Percentiles rank a stretch among this genome's conserved stretches.
phyloP scores from a whole-genome alignment of 2,329 filamentous ascomycete genomes.

The Davidsoniella australis region DNA sequence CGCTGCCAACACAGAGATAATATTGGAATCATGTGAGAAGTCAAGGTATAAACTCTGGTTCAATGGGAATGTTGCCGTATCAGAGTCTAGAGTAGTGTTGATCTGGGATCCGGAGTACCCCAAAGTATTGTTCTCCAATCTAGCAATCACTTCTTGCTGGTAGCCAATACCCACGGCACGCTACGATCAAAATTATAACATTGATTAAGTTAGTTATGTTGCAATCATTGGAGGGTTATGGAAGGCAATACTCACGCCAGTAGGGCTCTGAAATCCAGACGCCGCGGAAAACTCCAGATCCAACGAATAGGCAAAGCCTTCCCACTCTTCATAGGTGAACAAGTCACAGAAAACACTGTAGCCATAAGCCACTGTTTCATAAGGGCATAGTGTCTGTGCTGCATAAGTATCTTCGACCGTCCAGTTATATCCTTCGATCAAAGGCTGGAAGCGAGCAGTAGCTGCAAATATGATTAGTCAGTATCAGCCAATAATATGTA shows the following conservation, averaged over 20 bases:
- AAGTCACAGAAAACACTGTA: constrained; percentile 59
- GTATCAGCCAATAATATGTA: not conserved
- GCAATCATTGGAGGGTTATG: not conserved
- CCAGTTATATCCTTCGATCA: constrained; percentile 45
- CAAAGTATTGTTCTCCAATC: constrained; percentile 48
- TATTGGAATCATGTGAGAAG: constrained; percentile 64
- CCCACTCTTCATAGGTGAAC: constrained; percentile 62
- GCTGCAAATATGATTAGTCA: constrained; percentile 22
- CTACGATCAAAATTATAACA: constrained; percentile 16
- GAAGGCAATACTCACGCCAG: constrained; percentile 28
- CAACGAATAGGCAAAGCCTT: constrained; percentile 51
- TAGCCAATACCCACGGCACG: constrained; percentile 58
- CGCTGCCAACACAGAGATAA: constrained; percentile 50
- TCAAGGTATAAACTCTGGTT: constrained; percentile 61
- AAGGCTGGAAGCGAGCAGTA: constrained; percentile 37
- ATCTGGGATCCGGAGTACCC: constrained; percentile 41
- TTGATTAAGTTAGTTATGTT: not conserved
- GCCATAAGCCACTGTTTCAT: constrained; percentile 61
- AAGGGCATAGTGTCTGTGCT: constrained; percentile 56
- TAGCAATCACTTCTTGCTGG: constrained; percentile 55
- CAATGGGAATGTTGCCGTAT: constrained; percentile 50
- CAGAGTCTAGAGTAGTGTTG: constrained; percentile 55
- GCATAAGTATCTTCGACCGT: constrained; percentile 45
- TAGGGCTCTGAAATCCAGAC: constrained; percentile 45
- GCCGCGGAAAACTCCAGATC: constrained; percentile 49